Evolutionary conservation across 2,329 filamentous ascomycete species (phyloP), one percentile per base, ranked within the genome.

Genomic region (Exophiala alcalophila): DNA sequence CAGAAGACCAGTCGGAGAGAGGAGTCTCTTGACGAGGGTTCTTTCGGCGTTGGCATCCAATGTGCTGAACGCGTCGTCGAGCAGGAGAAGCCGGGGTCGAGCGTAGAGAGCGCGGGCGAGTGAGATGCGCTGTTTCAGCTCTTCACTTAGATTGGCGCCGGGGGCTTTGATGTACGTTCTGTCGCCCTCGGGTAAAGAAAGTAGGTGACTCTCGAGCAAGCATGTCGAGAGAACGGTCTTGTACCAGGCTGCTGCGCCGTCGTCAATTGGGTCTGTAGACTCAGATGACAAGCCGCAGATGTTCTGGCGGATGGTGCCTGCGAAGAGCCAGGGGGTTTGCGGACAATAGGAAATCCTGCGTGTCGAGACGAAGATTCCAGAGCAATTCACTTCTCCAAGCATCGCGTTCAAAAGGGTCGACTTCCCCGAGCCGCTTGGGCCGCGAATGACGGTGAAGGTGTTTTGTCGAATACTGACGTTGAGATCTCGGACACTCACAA

Each of bases 101-200:
- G 71, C 65, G 55, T 76, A 76, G 8, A 74, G 61, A 14, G 72
- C 72, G 39, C 73, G 62, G 18, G 73, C 73, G 14, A 75, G 63
- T 12, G 26, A 23, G 18, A 29, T 28, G 3, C 56, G 49, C 21
- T 51, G 44, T 31, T 50, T 54, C 34, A 59, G 58, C 3, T 57
- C 58, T 11, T 58, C 58, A 37, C 51, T 56, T 9, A 60, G 40
- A 8, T 28, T 36, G 4, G 48, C 29, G 5, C 53, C 58, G 9
- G 37, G 40, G 21, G 20, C 50, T 3, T 55, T 56, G n/a, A 55
- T 44, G 10, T 35, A 21, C 2, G 46, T 54, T 16, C 45, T 20
- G 36, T 59, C 55, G 3, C 57, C 48, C 3, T 40, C 4, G 2
- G 50, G 50, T 4, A 59, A 31, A 2, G 25, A 33, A 2, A 19